Conservation (phyloP, 2,329 filamentous ascomycete genomes). For the Penicillium sp. region DNA sequence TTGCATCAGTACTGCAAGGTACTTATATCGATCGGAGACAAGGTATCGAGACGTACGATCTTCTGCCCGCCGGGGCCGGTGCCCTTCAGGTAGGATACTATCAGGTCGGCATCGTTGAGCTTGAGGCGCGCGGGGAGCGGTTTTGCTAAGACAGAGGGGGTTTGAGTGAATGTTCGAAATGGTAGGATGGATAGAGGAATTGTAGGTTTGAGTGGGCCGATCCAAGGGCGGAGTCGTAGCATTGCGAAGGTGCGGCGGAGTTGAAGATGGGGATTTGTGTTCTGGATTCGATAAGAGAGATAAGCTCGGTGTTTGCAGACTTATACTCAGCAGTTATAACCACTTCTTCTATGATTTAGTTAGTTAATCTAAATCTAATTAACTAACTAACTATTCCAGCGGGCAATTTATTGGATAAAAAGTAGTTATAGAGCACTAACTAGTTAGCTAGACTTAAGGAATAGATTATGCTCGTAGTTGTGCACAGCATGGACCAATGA, state of each 20-base stretch:
- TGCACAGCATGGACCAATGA: too few species aligned
- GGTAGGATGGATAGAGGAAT: not conserved
- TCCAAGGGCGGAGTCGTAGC: conserved; percentile 1
- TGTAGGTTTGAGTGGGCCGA: not conserved
- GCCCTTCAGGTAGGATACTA: conserved; percentile 82
- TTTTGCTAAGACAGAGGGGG: conserved; percentile 41
- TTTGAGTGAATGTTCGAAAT: conserved; percentile 23
- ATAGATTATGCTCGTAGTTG: too few species aligned
- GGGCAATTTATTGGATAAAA: too few species aligned
- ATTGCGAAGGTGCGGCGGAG: conserved; percentile 4
- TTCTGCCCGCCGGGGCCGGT: conserved; percentile 92
- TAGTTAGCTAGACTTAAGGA: too few species aligned
- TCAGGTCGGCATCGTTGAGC: conserved; percentile 71
- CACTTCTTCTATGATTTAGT: too few species aligned
- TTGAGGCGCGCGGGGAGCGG: conserved; percentile 70
- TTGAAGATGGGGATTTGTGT: not conserved
- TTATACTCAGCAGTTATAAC: too few species aligned
- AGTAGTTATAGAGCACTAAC: too few species aligned
- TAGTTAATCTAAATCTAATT: too few species aligned
- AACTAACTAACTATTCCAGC: too few species aligned
- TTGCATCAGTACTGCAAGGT: not conserved
- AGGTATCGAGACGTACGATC: conserved; percentile 55
- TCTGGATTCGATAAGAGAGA: conserved; percentile 17
- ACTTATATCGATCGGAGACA: not conserved
- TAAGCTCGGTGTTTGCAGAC: too few species aligned